Base-by-base conservation (phyloP, 2,329 filamentous ascomycete species). In the Tolypocladium pustulatum region DNA sequence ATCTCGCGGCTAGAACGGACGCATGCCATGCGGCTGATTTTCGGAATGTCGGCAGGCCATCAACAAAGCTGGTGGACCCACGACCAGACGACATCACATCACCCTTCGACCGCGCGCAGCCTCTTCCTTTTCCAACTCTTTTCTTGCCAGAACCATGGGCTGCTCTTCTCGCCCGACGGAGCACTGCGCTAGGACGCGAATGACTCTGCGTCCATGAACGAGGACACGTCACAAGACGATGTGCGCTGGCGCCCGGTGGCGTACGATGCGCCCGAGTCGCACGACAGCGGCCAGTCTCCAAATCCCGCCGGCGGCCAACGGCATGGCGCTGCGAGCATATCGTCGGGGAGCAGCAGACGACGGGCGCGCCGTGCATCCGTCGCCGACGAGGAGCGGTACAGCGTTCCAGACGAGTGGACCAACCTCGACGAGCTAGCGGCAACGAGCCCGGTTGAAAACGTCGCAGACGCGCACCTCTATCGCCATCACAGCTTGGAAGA, bases 391-490 rank as follows among this genome's bases (percentile, higher is more conserved):
- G 54, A 54, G 13, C n/a, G 13, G 2, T 63, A 71, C 57, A 58
- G 66, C 22, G 57, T 64, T 20, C 67, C 68, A 2, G 63, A 65
- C 41, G 63, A 61, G 2, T 80, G 76, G 62, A 68, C 63, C 36
- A 77, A 79, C 61, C 68, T 81, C 22, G 71, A 76, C 61, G 79
- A 81, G 64, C 55, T 77, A 5, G 67, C 68, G 0, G 69, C 70
- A 1, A 72, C 67, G 2, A 73, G 62, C 7, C 65, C 67, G 0
- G 60, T 67, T 1, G 59, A 65, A 43, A 63, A 63, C 30, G 55
- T 60, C 22, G 36, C 54, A 8, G 60, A 65, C 12, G 41, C 40
- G 27, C 53, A 54, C 7, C 17, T 62, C 25, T 62, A 63, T 43
- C 54, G 58, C 10, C 61, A 60, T 40, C 59, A 30, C n/a, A 64